Percentiles rank a stretch among this genome's conserved stretches.
Evolutionary conservation across 2,329 filamentous ascomycete species (phyloP).

Genomic region (Botrytis sinoallii): DNA sequence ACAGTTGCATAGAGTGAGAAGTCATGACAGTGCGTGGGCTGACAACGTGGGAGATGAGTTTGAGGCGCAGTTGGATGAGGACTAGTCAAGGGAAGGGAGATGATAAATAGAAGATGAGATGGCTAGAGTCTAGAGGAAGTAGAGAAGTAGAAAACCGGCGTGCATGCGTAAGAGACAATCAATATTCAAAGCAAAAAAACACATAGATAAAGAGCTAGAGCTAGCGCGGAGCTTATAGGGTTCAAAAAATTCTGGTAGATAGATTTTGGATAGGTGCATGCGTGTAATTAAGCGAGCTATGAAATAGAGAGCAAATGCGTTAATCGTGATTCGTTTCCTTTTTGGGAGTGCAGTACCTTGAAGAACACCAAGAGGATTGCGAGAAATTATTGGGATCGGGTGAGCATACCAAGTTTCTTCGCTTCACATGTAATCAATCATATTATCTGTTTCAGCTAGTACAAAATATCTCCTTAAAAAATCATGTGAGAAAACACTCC

Average conservation of each 20-base stretch:
- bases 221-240: not conserved
- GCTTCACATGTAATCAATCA: not conserved
- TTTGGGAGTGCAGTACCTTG: not conserved
- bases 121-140: not conserved
- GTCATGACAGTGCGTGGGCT: slow-evolving; percentile 39
- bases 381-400: not conserved
- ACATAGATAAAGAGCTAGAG: not conserved
- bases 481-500: slow-evolving; percentile 1
- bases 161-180: not conserved
- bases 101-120: not conserved
- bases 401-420: not conserved
- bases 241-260: not conserved
- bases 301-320: not conserved
- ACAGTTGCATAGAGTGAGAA: slow-evolving; percentile 71
- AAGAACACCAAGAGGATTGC: not conserved
- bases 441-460: not conserved
- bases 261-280: not conserved
- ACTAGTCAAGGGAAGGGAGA: not conserved
- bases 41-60: slow-evolving; percentile 57
- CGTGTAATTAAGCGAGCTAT: not conserved
- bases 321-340: not conserved
- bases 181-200: not conserved
- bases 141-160: not conserved
- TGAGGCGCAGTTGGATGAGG: slow-evolving; percentile 52
- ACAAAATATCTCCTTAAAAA: not conserved